phyloP scores from a whole-genome alignment of 2,329 filamentous ascomycete species.

The Colletotrichum lentis region DNA sequence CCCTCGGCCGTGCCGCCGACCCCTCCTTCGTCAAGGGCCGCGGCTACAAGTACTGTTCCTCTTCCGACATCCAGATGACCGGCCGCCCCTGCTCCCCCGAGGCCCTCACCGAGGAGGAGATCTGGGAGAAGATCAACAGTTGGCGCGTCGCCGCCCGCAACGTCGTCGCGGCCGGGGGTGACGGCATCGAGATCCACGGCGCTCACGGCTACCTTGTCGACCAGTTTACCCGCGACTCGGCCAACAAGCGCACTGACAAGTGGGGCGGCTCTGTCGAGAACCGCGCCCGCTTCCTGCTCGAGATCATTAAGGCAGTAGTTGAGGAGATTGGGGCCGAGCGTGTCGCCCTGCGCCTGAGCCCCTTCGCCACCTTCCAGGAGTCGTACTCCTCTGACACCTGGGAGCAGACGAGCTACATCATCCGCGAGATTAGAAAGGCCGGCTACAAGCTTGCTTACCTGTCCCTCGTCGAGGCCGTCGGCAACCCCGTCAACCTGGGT shows the following conservation, averaged over 20 bases:
- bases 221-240: conserved; percentile 58
- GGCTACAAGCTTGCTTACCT: conserved; percentile 47
- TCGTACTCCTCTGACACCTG: conserved; percentile 43
- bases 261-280: conserved; percentile 64
- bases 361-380: conserved; percentile 44
- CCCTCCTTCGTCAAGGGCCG: conserved; percentile 36
- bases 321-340: conserved; percentile 47
- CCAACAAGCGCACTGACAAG: conserved; percentile 52
- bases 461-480: conserved; percentile 49
- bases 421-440: conserved; percentile 42
- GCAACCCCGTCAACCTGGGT: conserved; percentile 40
- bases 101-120: conserved; percentile 58
- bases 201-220: conserved; percentile 64
- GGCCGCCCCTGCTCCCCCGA: conserved; percentile 37
- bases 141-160: conserved; percentile 59
- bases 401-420: conserved; percentile 44
- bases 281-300: conserved; percentile 60
- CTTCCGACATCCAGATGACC: conserved; percentile 41
- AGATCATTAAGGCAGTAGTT: conserved; percentile 55
- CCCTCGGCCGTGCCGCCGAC: conserved; percentile 37
- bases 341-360: conserved; percentile 50
- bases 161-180: conserved; percentile 53
- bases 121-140: conserved; percentile 64
- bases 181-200: conserved; percentile 65
- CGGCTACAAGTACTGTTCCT: conserved; percentile 44